Conservation (phyloP, 2,329 filamentous ascomycete genomes). For the Cladophialophora bantiana region DNA sequence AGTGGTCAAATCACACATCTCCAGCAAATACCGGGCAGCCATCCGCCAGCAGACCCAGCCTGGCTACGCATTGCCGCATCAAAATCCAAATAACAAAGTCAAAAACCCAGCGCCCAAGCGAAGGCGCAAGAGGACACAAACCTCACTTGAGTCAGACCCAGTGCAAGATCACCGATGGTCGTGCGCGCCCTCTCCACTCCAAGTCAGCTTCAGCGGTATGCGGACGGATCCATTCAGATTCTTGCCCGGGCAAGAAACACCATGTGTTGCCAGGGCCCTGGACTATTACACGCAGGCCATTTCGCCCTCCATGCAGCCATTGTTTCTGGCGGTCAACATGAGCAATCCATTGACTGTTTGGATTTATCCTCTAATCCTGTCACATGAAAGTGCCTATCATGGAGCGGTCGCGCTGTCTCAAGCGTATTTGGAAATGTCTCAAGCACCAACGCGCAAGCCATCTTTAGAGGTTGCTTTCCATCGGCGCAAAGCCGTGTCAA, state of each 20-base stretch:
- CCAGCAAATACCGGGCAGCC: slow-evolving; percentile 32
- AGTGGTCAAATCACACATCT: slow-evolving; percentile 33
- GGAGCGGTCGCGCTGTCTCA: slow-evolving; percentile 29
- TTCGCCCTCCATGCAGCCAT: slow-evolving; percentile 24
- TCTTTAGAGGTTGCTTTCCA: slow-evolving; percentile 30
- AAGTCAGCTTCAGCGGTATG: slow-evolving; percentile 20
- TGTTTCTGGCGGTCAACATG: slow-evolving; percentile 25
- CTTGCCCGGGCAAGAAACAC: slow-evolving; percentile 26
- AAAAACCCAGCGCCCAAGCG: not conserved
- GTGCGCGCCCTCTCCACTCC: slow-evolving; percentile 11
- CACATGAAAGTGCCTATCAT: slow-evolving; percentile 28
- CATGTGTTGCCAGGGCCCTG: slow-evolving; percentile 23
- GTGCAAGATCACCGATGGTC: not conserved
- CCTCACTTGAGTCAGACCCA: not conserved
- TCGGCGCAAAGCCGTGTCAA: slow-evolving; percentile 19
- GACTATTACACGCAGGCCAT: slow-evolving; percentile 28
- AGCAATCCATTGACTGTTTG: slow-evolving; percentile 29
- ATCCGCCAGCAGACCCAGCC: slow-evolving; percentile 28
- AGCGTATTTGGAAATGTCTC: slow-evolving; percentile 27
- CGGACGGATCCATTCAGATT: slow-evolving; percentile 26
- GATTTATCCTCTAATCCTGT: slow-evolving; percentile 25
- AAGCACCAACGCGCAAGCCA: slow-evolving; percentile 10
- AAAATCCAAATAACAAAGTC: not conserved
- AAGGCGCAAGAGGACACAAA: slow-evolving; percentile 9
- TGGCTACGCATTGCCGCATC: slow-evolving; percentile 30